Percentiles rank a stretch among this genome's conserved stretches.
Evolutionary conservation across 495 filamentous ascomycete species (phyloP).

Genomic region (Penicillium subrubescens): DNA sequence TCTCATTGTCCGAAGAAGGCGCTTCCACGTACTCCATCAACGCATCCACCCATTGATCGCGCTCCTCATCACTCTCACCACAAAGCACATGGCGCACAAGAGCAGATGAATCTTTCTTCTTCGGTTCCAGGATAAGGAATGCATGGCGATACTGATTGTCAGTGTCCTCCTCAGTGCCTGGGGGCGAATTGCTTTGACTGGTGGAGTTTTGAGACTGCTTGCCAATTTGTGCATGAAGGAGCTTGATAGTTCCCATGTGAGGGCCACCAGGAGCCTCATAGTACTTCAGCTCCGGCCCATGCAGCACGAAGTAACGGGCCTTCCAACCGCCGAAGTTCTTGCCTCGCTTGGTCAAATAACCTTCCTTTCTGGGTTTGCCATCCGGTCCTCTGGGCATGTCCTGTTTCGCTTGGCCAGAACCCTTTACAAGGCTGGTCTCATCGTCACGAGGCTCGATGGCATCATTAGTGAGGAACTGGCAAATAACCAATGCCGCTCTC

Average conservation of each 20-base stretch:
- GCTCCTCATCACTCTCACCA: slow-evolving; percentile 89
- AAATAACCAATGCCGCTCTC: slow-evolving; percentile 75
- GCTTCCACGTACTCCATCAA: slow-evolving; percentile 88
- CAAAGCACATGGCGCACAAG: slow-evolving; percentile 94
- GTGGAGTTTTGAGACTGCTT: slow-evolving; percentile 69
- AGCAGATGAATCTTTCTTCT: slow-evolving; percentile 90
- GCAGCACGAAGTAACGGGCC: slow-evolving; percentile 87
- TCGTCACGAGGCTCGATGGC: slow-evolving; percentile 77
- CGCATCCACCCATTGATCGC: slow-evolving; percentile 91
- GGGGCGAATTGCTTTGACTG: slow-evolving; percentile 58
- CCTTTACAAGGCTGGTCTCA: slow-evolving; percentile 53
- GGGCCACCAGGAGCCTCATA: slow-evolving; percentile 87
- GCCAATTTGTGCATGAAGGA: slow-evolving; percentile 89
- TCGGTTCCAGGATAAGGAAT: slow-evolving; percentile 91
- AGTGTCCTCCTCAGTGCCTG: slow-evolving; percentile 65
- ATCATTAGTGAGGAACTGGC: slow-evolving; percentile 85
- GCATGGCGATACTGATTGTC: slow-evolving; percentile 97
- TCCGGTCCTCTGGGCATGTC: slow-evolving; percentile 55
- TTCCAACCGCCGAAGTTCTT: slow-evolving; percentile 99
- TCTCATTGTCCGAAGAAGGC: slow-evolving; percentile 56
- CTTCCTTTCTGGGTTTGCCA: slow-evolving; percentile 74
- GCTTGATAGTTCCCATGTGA: slow-evolving; percentile 90
- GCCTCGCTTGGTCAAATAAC: slow-evolving; percentile 92
- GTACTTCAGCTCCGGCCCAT: slow-evolving; percentile 87
- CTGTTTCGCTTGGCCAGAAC: slow-evolving; percentile 41